Conservation (phyloP, 2,329 filamentous ascomycete genomes). For the Verticillium dahliae region DNA sequence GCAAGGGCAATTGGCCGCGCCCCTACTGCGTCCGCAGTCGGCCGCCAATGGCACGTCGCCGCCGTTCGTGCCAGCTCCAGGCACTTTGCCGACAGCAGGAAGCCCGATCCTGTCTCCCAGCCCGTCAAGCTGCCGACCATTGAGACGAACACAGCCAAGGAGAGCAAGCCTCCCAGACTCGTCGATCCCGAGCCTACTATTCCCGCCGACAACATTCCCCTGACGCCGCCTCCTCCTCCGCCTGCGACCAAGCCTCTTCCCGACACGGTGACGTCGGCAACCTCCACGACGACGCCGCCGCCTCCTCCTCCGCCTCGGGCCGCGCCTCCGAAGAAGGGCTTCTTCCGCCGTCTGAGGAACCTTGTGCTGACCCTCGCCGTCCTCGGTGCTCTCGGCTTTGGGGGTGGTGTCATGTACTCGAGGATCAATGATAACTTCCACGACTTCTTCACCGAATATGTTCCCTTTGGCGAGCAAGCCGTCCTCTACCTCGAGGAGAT, state of each 20-base stretch:
- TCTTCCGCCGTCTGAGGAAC: conserved; percentile 67
- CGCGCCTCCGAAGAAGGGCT: conserved; percentile 49
- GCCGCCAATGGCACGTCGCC: conserved; percentile 50
- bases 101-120: conserved; percentile 41
- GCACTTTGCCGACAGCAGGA: conserved; percentile 49
- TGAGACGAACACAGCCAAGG: conserved; percentile 43
- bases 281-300: conserved; percentile 23
- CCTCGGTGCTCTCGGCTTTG: conserved; percentile 72
- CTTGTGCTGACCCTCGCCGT: conserved; percentile 72
- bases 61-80: conserved; percentile 38
- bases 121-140: conserved; percentile 46
- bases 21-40: conserved; percentile 43
- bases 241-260: conserved; percentile 9
- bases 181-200: conserved; percentile 30
- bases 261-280: conserved; percentile 24
- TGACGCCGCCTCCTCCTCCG: conserved; percentile 27
- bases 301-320: conserved; percentile 28
- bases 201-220: conserved; percentile 28
- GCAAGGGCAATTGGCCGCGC: conserved; percentile 52
- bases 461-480: conserved; percentile 89
- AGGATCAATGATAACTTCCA: conserved; percentile 96
- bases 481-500: conserved; percentile 94
- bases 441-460: conserved; percentile 96
- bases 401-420: conserved; percentile 85
- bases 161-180: conserved; percentile 33